Conservation (phyloP, 176 grass and related monocot species). For the Raddia guianensis region DNA sequence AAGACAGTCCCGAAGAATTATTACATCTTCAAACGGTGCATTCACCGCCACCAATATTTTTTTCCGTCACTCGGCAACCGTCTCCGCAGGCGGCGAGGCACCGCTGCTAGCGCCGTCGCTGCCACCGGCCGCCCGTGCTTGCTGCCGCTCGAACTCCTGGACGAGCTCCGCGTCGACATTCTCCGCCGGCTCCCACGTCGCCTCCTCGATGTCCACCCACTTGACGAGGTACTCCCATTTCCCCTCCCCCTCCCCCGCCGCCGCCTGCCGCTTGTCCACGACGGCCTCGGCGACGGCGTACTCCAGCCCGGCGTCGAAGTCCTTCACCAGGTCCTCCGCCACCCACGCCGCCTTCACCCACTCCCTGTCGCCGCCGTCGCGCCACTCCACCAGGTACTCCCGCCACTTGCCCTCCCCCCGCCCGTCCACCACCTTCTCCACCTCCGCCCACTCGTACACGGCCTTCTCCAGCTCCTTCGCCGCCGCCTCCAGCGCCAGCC, state of each 20-base stretch:
- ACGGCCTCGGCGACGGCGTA: slow-evolving; percentile 82
- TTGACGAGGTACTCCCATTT: slow-evolving; percentile 90
- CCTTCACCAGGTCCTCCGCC: slow-evolving; percentile 76
- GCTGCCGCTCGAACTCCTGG: slow-evolving; percentile 67
- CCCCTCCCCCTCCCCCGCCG: slow-evolving; percentile 40
- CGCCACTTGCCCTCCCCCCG: slow-evolving; percentile 75
- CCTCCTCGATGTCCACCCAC: slow-evolving; percentile 80
- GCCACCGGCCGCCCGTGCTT: neutral
- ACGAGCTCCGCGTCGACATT: slow-evolving; percentile 83
- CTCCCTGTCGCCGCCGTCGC: slow-evolving; percentile 82
- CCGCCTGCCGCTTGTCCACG: slow-evolving; percentile 50
- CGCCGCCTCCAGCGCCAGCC: slow-evolving; percentile 71
- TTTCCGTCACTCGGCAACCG: slow-evolving; percentile 28
- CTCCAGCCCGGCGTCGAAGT: slow-evolving; percentile 85
- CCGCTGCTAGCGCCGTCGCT: neutral
- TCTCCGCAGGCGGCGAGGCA: slow-evolving; percentile 6
- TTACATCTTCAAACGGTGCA: neutral
- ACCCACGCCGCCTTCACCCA: slow-evolving; percentile 86
- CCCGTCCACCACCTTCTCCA: slow-evolving; percentile 81
- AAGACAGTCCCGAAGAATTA: neutral
- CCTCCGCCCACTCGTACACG: slow-evolving; percentile 94
- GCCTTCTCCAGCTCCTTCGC: slow-evolving; percentile 77
- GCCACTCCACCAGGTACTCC: slow-evolving; percentile 94
- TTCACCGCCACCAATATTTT: neutral
- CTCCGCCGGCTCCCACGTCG: slow-evolving; percentile 92